These are phyloP conservation scores for Paxillus ammoniavirescens DNA, from an alignment of 768 basidiomycete genomes.

Conservation along the genomic window DNA sequence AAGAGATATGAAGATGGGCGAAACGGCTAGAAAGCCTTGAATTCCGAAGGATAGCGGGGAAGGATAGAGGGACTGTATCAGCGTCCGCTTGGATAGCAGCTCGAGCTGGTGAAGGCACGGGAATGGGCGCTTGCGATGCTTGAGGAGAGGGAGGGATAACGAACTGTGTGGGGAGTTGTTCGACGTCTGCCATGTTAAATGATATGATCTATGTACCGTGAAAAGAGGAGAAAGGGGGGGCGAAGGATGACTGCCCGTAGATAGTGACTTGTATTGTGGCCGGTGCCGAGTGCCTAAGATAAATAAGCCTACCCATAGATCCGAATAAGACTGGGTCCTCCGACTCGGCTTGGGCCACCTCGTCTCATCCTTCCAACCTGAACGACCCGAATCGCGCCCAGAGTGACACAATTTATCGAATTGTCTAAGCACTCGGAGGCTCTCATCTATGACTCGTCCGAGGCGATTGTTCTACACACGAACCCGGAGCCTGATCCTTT, in stretches of 20 bases:
- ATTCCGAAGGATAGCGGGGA: slow-evolving; percentile 68
- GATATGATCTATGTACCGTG: no score
- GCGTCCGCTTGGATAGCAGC: background rate
- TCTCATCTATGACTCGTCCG: slow-evolving; percentile 60
- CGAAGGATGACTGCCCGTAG: no score
- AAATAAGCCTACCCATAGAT: no score
- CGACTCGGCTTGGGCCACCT: no score
- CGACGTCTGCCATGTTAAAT: slow-evolving; percentile 8
- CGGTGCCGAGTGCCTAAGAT: no score
- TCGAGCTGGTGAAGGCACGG: background rate
- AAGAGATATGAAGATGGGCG: slow-evolving; percentile 45
- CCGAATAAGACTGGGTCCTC: no score
- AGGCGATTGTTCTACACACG: slow-evolving; percentile 47
- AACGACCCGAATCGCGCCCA: no score
- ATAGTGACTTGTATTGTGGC: no score
- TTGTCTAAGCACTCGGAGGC: slow-evolving; percentile 42
- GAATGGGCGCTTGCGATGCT: background rate
- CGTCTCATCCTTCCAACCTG: no score
- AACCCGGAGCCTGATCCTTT: slow-evolving; percentile 67
- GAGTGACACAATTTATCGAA: no score
- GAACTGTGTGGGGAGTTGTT: background rate
- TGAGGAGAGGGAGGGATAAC: background rate
- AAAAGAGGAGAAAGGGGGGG: no score
- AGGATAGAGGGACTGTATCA: slow-evolving; percentile 56
- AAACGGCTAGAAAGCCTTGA: slow-evolving; percentile 51